These are phyloP conservation scores for Heritiera fomes DNA, from an alignment of 345 rosid species.

Conservation along the genomic window DNA sequence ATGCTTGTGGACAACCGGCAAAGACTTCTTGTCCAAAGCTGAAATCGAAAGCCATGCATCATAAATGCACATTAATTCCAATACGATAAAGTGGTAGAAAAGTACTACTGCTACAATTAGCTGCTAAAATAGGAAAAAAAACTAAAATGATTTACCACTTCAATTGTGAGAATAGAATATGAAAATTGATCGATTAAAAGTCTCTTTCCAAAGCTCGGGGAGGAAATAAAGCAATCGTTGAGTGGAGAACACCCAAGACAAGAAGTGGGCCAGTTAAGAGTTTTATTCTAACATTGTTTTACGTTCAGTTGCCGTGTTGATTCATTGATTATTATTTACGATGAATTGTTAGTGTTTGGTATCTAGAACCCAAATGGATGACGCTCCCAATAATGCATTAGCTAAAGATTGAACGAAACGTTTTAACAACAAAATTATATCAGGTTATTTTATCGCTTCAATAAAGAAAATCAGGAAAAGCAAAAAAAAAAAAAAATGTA, in stretches of 20 bases:
- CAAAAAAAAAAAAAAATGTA: no score
- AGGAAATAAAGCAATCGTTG: neutral
- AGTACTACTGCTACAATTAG: neutral
- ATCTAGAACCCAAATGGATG: neutral
- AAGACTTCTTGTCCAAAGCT: conserved; percentile 37
- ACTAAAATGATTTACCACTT: neutral
- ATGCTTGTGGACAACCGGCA: conserved; percentile 58
- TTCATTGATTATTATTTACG: neutral
- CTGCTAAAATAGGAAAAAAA: neutral
- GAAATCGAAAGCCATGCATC: neutral
- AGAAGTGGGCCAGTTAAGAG: neutral
- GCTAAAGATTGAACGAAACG: neutral
- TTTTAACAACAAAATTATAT: no score
- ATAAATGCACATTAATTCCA: neutral
- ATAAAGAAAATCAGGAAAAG: neutral
- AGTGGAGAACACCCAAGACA: neutral
- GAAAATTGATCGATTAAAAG: neutral
- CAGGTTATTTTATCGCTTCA: neutral
- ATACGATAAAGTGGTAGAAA: neutral
- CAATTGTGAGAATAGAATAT: no score
- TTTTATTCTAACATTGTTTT: no score
- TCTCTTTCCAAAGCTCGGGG: no score
- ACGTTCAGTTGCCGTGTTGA: neutral
- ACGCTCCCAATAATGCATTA: neutral
- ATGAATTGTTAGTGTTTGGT: neutral